A percentile compares a stretch with the other conserved stretches of the same genome.
phyloP scores from a whole-genome alignment of 768 basidiomycete genomes.

The Boletus eberwhitei region DNA sequence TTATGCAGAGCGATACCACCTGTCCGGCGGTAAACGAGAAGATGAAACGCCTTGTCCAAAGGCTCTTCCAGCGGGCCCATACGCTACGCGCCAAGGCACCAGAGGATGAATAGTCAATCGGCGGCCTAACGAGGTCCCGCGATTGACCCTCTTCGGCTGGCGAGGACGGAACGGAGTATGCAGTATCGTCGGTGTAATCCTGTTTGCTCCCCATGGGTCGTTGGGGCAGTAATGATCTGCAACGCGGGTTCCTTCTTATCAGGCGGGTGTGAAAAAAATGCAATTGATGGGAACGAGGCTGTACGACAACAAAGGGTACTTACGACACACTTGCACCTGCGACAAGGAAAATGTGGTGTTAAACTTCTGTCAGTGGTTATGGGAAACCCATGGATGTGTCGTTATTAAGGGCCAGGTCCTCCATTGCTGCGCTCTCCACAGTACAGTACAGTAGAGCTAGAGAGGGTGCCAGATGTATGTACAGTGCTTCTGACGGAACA shows the following conservation, averaged over 20 bases:
- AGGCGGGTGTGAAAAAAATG: background rate
- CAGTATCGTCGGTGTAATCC: constrained; percentile 13
- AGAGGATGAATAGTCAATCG: constrained; percentile 64
- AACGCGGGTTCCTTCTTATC: constrained; percentile 11
- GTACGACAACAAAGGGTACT: background rate
- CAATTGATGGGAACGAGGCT: constrained; percentile 5
- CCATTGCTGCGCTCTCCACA: no score
- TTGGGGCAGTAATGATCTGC: background rate
- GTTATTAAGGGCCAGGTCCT: background rate
- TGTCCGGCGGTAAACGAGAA: constrained; percentile 75
- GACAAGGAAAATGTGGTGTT: constrained; percentile 8
- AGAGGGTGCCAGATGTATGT: background rate
- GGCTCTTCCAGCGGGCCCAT: constrained; percentile 59
- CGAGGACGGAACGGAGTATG: background rate
- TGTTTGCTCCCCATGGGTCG: constrained; percentile 26
- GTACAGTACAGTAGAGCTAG: background rate
- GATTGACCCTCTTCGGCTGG: background rate
- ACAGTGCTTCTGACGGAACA: no score
- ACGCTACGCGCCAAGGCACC: constrained; percentile 51
- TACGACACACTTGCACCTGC: background rate
- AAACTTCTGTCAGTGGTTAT: constrained; percentile 10
- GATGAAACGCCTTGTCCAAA: constrained; percentile 76
- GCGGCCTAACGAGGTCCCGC: constrained; percentile 40
- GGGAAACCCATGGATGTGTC: background rate
- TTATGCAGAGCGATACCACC: constrained; percentile 82